Evolutionary conservation across 1,284 basidiomycete species (phyloP).

Genomic region (Sparassis latifolia): DNA sequence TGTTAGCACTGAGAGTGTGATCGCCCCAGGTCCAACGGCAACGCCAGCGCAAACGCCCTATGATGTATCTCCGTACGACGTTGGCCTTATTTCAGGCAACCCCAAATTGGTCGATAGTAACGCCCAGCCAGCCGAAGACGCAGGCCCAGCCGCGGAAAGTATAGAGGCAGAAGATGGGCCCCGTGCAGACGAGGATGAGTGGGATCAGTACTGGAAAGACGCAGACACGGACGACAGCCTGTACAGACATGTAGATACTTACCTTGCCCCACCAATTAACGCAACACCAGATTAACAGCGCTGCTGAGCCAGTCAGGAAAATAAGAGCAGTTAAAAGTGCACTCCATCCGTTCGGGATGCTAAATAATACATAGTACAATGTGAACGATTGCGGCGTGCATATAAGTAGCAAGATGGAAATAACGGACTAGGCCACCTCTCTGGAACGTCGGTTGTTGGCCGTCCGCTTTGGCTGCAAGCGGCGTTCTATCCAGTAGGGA

Average conservation of each 20-base stretch:
- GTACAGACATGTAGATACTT: neutral
- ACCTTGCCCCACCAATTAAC: neutral
- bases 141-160: neutral
- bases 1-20: neutral
- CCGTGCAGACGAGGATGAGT: conserved; percentile 29
- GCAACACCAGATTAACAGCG: neutral
- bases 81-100: neutral
- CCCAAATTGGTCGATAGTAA: neutral
- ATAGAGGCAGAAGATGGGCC: conserved; percentile 15
- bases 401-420: too few relatives aligned
- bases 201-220: conserved; percentile 39
- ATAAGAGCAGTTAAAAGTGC: too few relatives aligned
- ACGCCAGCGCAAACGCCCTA: neutral
- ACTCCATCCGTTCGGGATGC: too few relatives aligned
- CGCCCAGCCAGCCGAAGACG: neutral
- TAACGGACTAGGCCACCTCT: too few relatives aligned
- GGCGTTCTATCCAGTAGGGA: too few relatives aligned
- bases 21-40: neutral
- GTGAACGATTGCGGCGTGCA: too few relatives aligned
- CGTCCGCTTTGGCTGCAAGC: too few relatives aligned
- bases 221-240: conserved; percentile 20
- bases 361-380: too few relatives aligned
- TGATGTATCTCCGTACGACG: neutral
- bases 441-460: too few relatives aligned
- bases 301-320: too few relatives aligned